A percentile compares a stretch with the other conserved stretches of the same genome.
These are phyloP conservation scores for Elaeis oleifera DNA, from an alignment of 202 grass and related monocot species.

Conservation along the genomic window DNA sequence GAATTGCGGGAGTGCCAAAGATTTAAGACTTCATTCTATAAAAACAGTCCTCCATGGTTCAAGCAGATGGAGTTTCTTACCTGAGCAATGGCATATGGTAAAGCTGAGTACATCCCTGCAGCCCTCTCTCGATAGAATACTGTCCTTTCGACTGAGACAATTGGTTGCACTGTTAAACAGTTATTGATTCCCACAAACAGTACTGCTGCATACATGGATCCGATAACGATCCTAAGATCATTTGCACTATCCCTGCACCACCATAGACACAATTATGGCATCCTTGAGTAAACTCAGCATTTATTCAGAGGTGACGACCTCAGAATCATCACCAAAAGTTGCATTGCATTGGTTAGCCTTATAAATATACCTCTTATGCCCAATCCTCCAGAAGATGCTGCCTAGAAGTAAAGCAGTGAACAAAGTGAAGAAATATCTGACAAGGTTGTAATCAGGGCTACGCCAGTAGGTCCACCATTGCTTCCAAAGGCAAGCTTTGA, in stretches of 20 bases:
- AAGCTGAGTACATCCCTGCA: slow-evolving; percentile 92
- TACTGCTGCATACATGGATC: slow-evolving; percentile 80
- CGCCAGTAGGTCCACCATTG: slow-evolving; percentile 93
- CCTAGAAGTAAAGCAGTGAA: slow-evolving; percentile 85
- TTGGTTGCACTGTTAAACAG: slow-evolving; percentile 85
- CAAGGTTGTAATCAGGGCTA: slow-evolving; percentile 95
- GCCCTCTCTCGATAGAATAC: slow-evolving; percentile 96
- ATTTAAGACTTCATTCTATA: too few species aligned
- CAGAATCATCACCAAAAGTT: too few species aligned
- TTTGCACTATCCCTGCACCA: slow-evolving; percentile 60
- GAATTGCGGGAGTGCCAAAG: too few species aligned
- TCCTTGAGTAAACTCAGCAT: background rate
- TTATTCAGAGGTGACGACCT: background rate
- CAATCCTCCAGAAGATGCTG: slow-evolving; percentile 91
- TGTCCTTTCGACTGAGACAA: slow-evolving; percentile 81
- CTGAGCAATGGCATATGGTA: slow-evolving; percentile 97
- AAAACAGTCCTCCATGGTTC: too few species aligned
- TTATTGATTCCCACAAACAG: slow-evolving; percentile 94
- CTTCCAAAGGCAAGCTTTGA: slow-evolving; percentile 97
- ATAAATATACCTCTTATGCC: slow-evolving; percentile 51
- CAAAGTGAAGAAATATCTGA: slow-evolving; percentile 88
- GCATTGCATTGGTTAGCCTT: too few species aligned
- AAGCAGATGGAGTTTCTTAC: slow-evolving; percentile 25
- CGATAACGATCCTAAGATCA: slow-evolving; percentile 80
- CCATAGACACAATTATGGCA: slow-evolving; percentile 23